These are phyloP conservation scores for Pisolithus orientalis DNA, from an alignment of 768 basidiomycete species.

Conservation along the genomic window DNA sequence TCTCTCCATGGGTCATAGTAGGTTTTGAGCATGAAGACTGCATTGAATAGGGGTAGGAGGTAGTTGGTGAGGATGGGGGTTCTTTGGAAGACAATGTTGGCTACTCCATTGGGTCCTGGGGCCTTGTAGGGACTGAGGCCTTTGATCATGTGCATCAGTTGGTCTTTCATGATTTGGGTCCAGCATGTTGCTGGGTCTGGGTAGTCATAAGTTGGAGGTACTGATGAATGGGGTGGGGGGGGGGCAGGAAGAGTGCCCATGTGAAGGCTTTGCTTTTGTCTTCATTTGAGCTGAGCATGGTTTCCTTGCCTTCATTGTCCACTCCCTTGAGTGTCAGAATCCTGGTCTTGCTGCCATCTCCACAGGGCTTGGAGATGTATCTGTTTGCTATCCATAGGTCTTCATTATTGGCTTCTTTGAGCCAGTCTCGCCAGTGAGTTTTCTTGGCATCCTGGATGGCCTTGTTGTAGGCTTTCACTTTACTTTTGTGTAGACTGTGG, in stretches of 20 bases:
- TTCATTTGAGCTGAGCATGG: slow-evolving; percentile 7
- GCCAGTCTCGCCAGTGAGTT: slow-evolving; percentile 17
- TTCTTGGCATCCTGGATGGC: slow-evolving; percentile 14
- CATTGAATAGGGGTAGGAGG: too few species aligned
- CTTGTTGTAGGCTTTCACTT: slow-evolving; percentile 10
- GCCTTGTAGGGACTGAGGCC: slow-evolving; percentile 15
- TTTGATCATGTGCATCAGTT: slow-evolving; percentile 3
- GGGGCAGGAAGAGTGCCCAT: slow-evolving; percentile 20
- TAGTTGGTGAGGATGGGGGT: slow-evolving; percentile 16
- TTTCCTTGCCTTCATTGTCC: not conserved
- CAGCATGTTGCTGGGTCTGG: not conserved
- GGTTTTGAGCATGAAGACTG: too few species aligned
- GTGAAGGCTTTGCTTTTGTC: slow-evolving; percentile 17
- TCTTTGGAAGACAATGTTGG: slow-evolving; percentile 16
- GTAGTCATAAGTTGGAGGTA: slow-evolving; percentile 2
- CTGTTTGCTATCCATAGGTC: slow-evolving; percentile 21
- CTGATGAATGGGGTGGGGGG: not conserved
- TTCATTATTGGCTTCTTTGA: slow-evolving; percentile 9
- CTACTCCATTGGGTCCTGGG: slow-evolving; percentile 22
- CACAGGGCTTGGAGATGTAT: slow-evolving; percentile 11
- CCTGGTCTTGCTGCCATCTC: not conserved
- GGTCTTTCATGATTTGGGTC: slow-evolving; percentile 1
- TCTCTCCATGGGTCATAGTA: too few species aligned
- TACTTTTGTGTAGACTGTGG: slow-evolving; percentile 9
- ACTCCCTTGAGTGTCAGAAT: not conserved